Conservation (phyloP, 768 basidiomycete genomes). For the Suillus clintonianus region DNA sequence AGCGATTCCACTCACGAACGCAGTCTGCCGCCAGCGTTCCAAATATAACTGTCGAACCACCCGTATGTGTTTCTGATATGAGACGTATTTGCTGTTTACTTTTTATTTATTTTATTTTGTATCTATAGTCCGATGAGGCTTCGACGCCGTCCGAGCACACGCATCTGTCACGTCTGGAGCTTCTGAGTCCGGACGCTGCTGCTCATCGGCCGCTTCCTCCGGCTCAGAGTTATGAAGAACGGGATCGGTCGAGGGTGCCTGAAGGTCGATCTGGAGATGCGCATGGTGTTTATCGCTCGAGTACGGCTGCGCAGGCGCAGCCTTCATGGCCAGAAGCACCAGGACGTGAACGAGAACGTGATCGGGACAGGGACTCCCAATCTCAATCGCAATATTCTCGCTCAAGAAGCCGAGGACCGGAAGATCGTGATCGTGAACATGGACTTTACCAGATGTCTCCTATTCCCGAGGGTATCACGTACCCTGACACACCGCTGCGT, state of each 20-base stretch:
- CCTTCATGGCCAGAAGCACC: constrained; percentile 11
- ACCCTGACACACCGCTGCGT: constrained; percentile 28
- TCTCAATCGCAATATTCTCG: background rate
- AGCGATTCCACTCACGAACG: constrained; percentile 31
- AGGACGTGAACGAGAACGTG: no score
- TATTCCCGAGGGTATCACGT: constrained; percentile 25
- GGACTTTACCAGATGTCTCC: constrained; percentile 27
- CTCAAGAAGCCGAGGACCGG: constrained; percentile 1
- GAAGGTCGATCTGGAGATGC: no score
- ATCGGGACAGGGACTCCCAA: no score
- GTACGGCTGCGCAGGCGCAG: constrained; percentile 5
- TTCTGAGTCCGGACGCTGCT: constrained; percentile 47
- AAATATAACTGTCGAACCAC: constrained; percentile 47
- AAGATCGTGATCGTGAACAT: background rate
- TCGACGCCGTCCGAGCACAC: constrained; percentile 34
- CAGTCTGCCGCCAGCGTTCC: constrained; percentile 39
- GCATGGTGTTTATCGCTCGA: constrained; percentile 10
- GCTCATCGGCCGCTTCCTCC: constrained; percentile 23
- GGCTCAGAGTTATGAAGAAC: constrained; percentile 2
- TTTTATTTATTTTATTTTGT: background rate
- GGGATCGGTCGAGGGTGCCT: no score
- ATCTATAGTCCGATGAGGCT: constrained; percentile 40
- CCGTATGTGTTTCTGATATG: constrained; percentile 29
- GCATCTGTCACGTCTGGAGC: constrained; percentile 36
- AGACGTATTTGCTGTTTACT: background rate